These are phyloP conservation scores for Moesziomyces parantarcticus DNA, from an alignment of 1,284 basidiomycete species.

Conservation along the genomic window DNA sequence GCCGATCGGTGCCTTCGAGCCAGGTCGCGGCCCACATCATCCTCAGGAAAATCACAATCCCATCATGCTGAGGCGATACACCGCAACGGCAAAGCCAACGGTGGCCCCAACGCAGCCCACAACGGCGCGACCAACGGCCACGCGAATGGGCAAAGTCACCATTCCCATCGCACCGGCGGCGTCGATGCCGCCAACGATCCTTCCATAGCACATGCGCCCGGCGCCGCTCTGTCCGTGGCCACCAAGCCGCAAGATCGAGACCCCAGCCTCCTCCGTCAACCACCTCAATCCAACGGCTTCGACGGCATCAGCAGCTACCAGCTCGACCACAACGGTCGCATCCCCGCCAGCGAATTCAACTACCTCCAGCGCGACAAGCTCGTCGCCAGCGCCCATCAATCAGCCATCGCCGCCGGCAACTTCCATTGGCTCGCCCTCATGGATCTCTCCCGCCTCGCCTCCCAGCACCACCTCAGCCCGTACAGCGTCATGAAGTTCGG, in stretches of 20 bases:
- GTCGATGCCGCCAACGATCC: slow-evolving; percentile 39
- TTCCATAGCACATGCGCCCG: slow-evolving; percentile 28
- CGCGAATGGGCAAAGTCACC: no score
- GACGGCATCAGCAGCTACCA: slow-evolving; percentile 33
- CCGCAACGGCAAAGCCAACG: background rate
- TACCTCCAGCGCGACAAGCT: slow-evolving; percentile 50
- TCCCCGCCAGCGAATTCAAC: slow-evolving; percentile 41
- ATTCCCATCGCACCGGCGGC: slow-evolving; percentile 9
- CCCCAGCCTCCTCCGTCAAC: slow-evolving; percentile 35
- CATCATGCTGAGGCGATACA: no score
- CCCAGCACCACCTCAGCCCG: slow-evolving; percentile 64
- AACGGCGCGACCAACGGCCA: slow-evolving; percentile 1
- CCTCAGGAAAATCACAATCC: no score
- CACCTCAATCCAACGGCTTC: slow-evolving; percentile 23
- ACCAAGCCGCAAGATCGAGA: slow-evolving; percentile 48
- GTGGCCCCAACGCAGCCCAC: background rate
- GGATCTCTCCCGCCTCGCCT: slow-evolving; percentile 58
- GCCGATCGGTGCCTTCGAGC: no score
- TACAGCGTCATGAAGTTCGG: slow-evolving; percentile 64
- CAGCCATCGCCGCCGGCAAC: slow-evolving; percentile 42
- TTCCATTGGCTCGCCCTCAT: slow-evolving; percentile 60
- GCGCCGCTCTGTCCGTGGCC: slow-evolving; percentile 42
- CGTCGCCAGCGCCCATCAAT: slow-evolving; percentile 46
- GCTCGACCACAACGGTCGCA: slow-evolving; percentile 47
- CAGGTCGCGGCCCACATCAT: no score